phyloP scores from a whole-genome alignment of 2,329 filamentous ascomycete species.

The Teratosphaeria zuluensis region DNA sequence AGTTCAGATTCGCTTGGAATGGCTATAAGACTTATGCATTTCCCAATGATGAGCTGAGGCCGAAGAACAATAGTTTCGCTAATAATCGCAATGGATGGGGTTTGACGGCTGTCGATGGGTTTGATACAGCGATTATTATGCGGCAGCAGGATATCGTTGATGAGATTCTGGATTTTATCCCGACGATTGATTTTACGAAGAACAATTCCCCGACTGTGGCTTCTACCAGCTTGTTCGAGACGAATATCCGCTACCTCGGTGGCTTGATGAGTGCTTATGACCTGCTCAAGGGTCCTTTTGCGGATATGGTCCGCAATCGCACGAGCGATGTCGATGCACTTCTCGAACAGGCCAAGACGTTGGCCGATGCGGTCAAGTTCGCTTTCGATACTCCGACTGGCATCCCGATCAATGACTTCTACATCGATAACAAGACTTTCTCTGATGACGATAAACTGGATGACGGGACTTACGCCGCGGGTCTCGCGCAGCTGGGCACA shows the following conservation, averaged over 20 bases:
- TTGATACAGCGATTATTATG: conserved; percentile 85
- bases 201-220: conserved; percentile 47
- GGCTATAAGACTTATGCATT: conserved; percentile 74
- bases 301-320: not conserved
- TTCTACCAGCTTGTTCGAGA: conserved; percentile 68
- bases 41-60: conserved; percentile 76
- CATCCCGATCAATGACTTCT: not conserved
- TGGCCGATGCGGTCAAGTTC: not conserved
- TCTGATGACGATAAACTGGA: conserved; percentile 4
- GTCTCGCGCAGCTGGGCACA: conserved; percentile 11
- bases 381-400: not conserved
- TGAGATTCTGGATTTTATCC: conserved; percentile 60
- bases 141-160: conserved; percentile 69
- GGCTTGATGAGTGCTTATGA: conserved; percentile 81
- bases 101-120: conserved; percentile 70
- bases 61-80: conserved; percentile 56
- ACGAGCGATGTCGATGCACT: not conserved
- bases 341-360: not conserved
- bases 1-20: conserved; percentile 46
- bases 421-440: not conserved
- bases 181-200: conserved; percentile 68
- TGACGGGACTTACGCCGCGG: conserved; percentile 14
- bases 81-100: conserved; percentile 91
- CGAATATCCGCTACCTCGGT: conserved; percentile 82
- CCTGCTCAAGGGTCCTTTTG: conserved; percentile 31